A percentile compares a stretch with the other conserved stretches of the same genome.
These are phyloP conservation scores for Henckelia pumila DNA, from an alignment of 257 asterid genomes.

Conservation along the genomic window DNA sequence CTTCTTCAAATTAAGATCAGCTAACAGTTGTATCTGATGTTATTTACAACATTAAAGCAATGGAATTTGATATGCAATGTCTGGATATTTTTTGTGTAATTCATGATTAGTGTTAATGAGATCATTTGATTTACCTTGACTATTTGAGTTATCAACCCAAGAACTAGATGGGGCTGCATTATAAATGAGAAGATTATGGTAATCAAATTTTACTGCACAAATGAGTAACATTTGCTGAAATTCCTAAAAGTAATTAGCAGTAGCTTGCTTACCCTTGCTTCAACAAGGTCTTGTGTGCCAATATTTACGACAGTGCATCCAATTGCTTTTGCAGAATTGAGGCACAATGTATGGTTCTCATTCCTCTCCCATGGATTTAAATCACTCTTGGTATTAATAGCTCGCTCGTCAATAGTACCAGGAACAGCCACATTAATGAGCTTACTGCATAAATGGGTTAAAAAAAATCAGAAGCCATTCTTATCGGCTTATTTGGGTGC, in stretches of 20 bases:
- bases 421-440: constrained; percentile 95
- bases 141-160: constrained; percentile 90
- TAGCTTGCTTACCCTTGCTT: constrained; percentile 66
- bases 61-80: constrained; percentile 1
- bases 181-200: constrained; percentile 14
- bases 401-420: constrained; percentile 94
- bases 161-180: constrained; percentile 82
- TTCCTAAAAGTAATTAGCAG: constrained; percentile 8
- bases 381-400: constrained; percentile 73
- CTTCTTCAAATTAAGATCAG: constrained; percentile 87
- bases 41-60: constrained; percentile 15
- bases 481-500: not conserved
- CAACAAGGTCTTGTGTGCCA: constrained; percentile 91
- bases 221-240: not conserved
- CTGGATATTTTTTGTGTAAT: constrained; percentile 5
- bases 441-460: constrained; percentile 57
- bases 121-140: constrained; percentile 59
- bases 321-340: constrained; percentile 95
- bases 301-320: constrained; percentile 98
- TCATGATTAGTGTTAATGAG: not conserved
- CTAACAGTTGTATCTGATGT: constrained; percentile 81
- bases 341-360: constrained; percentile 88
- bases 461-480: not conserved
- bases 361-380: constrained; percentile 94
- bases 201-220: not conserved